A percentile compares a stretch with the other conserved stretches of the same genome.
phyloP scores from a whole-genome alignment of 1,284 basidiomycete species.

The Puccinia triticina region DNA sequence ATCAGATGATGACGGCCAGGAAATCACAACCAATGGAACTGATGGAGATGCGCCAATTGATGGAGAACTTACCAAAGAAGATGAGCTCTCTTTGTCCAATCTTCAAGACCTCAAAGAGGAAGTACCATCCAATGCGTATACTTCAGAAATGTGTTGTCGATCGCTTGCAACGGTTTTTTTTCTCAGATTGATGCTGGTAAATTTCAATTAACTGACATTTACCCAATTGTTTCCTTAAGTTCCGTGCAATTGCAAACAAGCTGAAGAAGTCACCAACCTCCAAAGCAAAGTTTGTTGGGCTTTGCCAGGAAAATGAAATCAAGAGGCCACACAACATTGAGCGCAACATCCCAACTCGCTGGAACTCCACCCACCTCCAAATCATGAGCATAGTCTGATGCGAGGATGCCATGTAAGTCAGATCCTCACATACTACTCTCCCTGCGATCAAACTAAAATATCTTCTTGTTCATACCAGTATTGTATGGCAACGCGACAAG shows the following conservation, averaged over 20 bases:
- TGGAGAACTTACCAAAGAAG: too few species aligned
- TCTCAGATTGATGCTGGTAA: too few species aligned
- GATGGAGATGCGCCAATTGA: too few species aligned
- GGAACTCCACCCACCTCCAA: slow-evolving; percentile 14
- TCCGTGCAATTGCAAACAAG: slow-evolving; percentile 2
- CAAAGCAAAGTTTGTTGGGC: not conserved
- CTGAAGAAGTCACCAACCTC: slow-evolving; percentile 11
- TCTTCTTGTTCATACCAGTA: not conserved
- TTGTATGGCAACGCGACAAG: slow-evolving; percentile 12
- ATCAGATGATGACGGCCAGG: too few species aligned
- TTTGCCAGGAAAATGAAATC: not conserved
- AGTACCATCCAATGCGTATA: too few species aligned
- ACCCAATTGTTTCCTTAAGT: not conserved
- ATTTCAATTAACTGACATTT: too few species aligned
- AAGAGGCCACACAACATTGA: slow-evolving; percentile 16
- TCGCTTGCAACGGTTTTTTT: too few species aligned
- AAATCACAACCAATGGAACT: too few species aligned
- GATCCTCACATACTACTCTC: not conserved
- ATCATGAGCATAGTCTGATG: not conserved
- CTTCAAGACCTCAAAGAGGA: too few species aligned
- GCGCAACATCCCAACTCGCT: not conserved
- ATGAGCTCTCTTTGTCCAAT: too few species aligned
- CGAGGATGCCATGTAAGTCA: not conserved
- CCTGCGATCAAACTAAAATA: not conserved
- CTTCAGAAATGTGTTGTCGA: not conserved